Evolutionary conservation across 139 green algal species (phyloP).

Genomic region (Yamagishiella unicocca): DNA sequence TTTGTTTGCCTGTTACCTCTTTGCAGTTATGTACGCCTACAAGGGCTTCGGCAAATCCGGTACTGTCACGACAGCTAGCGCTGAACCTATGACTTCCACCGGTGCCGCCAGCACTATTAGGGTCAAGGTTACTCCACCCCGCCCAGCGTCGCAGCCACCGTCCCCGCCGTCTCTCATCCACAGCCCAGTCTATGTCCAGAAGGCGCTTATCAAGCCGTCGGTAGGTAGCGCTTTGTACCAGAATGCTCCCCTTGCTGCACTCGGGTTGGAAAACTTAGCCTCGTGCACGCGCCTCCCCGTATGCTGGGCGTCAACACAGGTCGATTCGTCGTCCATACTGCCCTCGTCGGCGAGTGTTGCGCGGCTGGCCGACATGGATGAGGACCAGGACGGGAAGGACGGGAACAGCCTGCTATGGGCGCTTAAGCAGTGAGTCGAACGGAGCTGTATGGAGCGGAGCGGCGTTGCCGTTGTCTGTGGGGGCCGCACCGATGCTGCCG

Average conservation of each 20-base stretch:
- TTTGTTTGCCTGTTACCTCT: too few relatives aligned
- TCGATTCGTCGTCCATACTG: not conserved
- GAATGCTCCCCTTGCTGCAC: too few relatives aligned
- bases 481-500: too few relatives aligned
- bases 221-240: not conserved
- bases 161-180: slow-evolving; percentile 31
- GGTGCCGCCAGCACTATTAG: not conserved
- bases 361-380: too few relatives aligned
- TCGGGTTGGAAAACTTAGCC: too few relatives aligned
- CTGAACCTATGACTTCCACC: too few relatives aligned
- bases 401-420: slow-evolving; percentile 14
- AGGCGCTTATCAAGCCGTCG: slow-evolving; percentile 19
- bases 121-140: not conserved
- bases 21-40: not conserved
- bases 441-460: too few relatives aligned
- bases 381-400: not conserved
- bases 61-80: not conserved
- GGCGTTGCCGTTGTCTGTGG: too few relatives aligned
- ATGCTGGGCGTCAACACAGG: too few relatives aligned
- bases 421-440: slow-evolving; percentile 17
- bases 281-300: too few relatives aligned
- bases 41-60: not conserved
- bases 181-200: slow-evolving; percentile 34
- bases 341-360: too few relatives aligned
- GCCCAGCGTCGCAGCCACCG: not conserved